phyloP scores from a whole-genome alignment of 192 early-diverging fungal genomes.

The Gaertneriomyces semiglobifer region DNA sequence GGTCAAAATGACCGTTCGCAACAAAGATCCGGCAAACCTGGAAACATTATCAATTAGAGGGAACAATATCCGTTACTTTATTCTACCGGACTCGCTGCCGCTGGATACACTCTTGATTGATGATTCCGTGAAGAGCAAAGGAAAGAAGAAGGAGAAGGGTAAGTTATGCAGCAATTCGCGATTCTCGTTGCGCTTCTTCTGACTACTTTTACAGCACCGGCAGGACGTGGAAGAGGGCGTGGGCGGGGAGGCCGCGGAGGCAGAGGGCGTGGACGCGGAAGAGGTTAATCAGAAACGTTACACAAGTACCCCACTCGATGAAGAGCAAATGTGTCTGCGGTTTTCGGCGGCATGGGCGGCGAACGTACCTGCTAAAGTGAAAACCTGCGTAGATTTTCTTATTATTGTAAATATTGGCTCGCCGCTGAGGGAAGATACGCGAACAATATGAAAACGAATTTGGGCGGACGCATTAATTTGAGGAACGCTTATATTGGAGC shows the following conservation, averaged over 20 bases:
- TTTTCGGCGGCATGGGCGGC: no score
- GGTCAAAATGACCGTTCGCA: slow-evolving; percentile 97
- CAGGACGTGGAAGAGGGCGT: slow-evolving; percentile 52
- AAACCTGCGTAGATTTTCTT: no score
- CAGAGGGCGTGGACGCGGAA: slow-evolving; percentile 45
- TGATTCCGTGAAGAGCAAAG: slow-evolving; percentile 89
- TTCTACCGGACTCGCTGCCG: slow-evolving; percentile 91
- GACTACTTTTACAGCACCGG: slow-evolving; percentile 20
- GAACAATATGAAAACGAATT: no score
- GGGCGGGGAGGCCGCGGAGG: slow-evolving; percentile 74
- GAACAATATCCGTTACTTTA: slow-evolving; percentile 90
- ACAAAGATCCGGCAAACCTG: slow-evolving; percentile 82
- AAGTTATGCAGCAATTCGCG: neutral
- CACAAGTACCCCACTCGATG: no score
- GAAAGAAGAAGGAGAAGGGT: slow-evolving; percentile 57
- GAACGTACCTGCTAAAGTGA: no score
- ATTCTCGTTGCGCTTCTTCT: neutral
- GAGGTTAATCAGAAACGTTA: no score
- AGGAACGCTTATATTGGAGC: no score
- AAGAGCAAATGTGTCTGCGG: no score
- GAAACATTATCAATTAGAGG: slow-evolving; percentile 95
- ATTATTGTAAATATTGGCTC: no score
- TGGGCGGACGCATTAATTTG: no score
- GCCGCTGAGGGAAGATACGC: no score
- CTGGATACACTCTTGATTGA: slow-evolving; percentile 95